These are phyloP conservation scores for Rugonectria rugulosa DNA, from an alignment of 2,329 filamentous ascomycete genomes.

Conservation along the genomic window DNA sequence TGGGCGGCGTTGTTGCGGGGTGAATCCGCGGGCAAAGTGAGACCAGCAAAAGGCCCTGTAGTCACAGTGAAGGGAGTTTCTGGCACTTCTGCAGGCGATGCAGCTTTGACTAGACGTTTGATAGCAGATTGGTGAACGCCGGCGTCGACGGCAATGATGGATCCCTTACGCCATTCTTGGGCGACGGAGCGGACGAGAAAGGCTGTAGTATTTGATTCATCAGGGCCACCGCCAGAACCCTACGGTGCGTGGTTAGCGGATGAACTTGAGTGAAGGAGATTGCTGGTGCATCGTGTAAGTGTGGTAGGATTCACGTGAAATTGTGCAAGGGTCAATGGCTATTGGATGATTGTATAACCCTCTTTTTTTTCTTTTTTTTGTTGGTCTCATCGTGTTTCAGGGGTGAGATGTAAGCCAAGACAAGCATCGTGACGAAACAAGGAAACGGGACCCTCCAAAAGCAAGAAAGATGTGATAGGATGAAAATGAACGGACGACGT, in stretches of 20 bases:
- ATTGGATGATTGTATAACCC: no score
- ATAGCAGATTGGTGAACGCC: conserved; percentile 90
- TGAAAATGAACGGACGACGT: conserved; percentile 8
- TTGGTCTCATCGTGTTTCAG: no score
- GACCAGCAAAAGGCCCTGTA: conserved; percentile 79
- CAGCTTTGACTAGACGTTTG: conserved; percentile 75
- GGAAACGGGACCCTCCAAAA: neutral
- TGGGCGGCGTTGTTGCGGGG: conserved; percentile 81
- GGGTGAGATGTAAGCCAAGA: no score
- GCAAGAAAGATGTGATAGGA: neutral
- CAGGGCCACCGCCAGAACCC: conserved; percentile 90
- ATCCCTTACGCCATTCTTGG: conserved; percentile 81
- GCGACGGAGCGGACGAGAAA: conserved; percentile 85
- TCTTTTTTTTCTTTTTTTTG: no score
- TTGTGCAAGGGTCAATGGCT: neutral
- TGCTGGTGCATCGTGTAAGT: neutral
- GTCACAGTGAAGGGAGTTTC: conserved; percentile 61
- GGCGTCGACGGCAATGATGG: conserved; percentile 90
- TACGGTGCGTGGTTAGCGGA: conserved; percentile 48
- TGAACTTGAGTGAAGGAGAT: neutral
- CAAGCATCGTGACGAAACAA: no score
- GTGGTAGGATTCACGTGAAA: neutral
- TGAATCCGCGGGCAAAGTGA: conserved; percentile 72
- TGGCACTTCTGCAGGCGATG: conserved; percentile 48
- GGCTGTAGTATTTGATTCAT: conserved; percentile 88